phyloP scores from a whole-genome alignment of 148 eudicot genomes.

The Polygonum aviculare region DNA sequence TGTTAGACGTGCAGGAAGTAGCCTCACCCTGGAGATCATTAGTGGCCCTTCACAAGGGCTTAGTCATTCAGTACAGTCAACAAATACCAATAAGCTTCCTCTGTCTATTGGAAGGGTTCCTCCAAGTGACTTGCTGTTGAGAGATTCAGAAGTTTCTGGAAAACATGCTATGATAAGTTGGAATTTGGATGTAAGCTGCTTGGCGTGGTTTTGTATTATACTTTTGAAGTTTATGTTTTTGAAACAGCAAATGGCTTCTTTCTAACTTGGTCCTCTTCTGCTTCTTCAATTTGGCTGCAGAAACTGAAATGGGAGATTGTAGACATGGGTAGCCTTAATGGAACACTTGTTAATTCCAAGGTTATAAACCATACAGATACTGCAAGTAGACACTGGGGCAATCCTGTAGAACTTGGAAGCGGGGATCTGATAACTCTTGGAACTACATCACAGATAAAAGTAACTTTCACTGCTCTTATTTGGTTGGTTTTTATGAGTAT shows the following conservation, averaged over 20 bases:
- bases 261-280: not conserved
- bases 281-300: conserved; percentile 31
- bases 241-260: not conserved
- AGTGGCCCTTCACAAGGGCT: conserved; percentile 76
- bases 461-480: conserved; percentile 23
- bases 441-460: conserved; percentile 66
- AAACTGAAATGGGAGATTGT: conserved; percentile 90
- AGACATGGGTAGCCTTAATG: conserved; percentile 97
- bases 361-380: conserved; percentile 57
- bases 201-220: not conserved
- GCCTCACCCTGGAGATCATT: conserved; percentile 75
- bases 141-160: conserved; percentile 91
- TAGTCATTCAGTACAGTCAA: conserved; percentile 45
- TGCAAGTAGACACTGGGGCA: conserved; percentile 89
- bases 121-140: conserved; percentile 64
- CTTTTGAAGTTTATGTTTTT: not conserved
- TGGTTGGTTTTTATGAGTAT: not conserved
- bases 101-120: conserved; percentile 87
- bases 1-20: conserved; percentile 91
- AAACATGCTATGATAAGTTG: conserved; percentile 94
- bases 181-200: conserved; percentile 57
- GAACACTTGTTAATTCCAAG: conserved; percentile 70
- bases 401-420: conserved; percentile 65
- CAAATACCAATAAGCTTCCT: conserved; percentile 68
- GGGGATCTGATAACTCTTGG: conserved; percentile 87